phyloP scores from a whole-genome alignment of 768 basidiomycete species.

The Pleurotus eryngii region DNA sequence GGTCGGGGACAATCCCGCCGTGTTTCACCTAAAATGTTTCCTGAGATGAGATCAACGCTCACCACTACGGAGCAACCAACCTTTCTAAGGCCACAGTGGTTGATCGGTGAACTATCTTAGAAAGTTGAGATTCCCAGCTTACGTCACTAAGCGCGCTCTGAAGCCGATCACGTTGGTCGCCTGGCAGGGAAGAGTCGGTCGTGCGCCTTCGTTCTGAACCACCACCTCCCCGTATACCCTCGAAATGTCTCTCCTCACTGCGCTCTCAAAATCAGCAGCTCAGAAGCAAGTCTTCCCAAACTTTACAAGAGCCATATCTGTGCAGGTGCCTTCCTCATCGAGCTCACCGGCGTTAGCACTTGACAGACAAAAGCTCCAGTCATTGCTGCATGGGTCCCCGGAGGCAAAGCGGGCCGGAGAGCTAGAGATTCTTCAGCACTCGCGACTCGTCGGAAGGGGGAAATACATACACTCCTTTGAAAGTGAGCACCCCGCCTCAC shows the following conservation, averaged over 20 bases:
- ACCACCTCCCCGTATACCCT: conserved; percentile 13
- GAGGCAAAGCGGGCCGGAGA: conserved; percentile 85
- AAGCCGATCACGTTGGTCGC: conserved; percentile 6
- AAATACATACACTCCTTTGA: conserved; percentile 94
- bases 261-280: conserved; percentile 25
- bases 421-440: conserved; percentile 75
- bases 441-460: conserved; percentile 82
- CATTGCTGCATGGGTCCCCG: conserved; percentile 89
- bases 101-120: neutral
- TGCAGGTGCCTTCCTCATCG: conserved; percentile 43
- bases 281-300: conserved; percentile 21
- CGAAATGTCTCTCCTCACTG: conserved; percentile 26
- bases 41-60: neutral
- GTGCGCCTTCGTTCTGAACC: neutral
- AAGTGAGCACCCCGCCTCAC: conserved; percentile 43
- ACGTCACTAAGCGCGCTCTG: conserved; percentile 20
- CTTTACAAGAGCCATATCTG: conserved; percentile 52
- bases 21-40: neutral
- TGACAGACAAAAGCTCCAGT: conserved; percentile 43
- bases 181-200: neutral
- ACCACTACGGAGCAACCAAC: neutral
- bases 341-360: conserved; percentile 5
- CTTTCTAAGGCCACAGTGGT: too few species aligned
- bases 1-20: too few species aligned
- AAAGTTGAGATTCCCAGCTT: conserved; percentile 17